phyloP scores from a whole-genome alignment of 305 asterid species.

The Plantago coronopus region DNA sequence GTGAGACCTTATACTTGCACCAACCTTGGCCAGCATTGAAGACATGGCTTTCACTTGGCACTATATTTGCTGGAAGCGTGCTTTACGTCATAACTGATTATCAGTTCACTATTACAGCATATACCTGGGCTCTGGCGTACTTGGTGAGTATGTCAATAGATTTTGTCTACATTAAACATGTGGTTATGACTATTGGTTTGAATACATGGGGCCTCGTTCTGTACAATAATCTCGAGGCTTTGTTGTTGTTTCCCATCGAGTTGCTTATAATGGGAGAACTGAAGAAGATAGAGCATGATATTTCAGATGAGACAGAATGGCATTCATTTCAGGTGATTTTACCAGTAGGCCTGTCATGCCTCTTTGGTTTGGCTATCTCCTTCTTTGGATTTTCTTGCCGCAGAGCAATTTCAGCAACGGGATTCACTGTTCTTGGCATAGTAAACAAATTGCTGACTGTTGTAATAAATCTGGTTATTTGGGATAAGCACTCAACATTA shows the following conservation, averaged over 20 bases:
- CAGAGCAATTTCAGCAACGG: conserved; percentile 85
- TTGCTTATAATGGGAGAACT: conserved; percentile 86
- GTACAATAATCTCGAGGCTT: conserved; percentile 92
- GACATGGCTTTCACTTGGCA: conserved; percentile 75
- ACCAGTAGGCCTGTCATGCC: conserved; percentile 79
- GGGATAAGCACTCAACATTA: conserved; percentile 88
- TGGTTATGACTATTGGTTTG: conserved; percentile 85
- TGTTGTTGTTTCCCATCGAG: conserved; percentile 81
- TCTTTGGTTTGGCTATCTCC: conserved; percentile 85
- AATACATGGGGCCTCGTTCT: conserved; percentile 96
- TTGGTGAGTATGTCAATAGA: conserved; percentile 87
- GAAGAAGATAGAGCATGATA: conserved; percentile 75
- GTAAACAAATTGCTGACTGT: conserved; percentile 89
- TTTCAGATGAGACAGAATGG: conserved; percentile 69
- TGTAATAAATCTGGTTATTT: conserved; percentile 73
- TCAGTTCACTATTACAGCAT: conserved; percentile 78
- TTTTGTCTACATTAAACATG: conserved; percentile 92
- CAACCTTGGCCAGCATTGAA: conserved; percentile 87
- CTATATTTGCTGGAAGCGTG: conserved; percentile 86
- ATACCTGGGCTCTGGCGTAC: conserved; percentile 88
- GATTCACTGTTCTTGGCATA: conserved; percentile 92
- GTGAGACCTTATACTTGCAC: conserved; percentile 79
- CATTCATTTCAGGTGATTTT: conserved; percentile 62
- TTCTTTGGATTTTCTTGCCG: conserved; percentile 95
- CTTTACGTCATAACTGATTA: conserved; percentile 78